Evolutionary conservation across 495 filamentous ascomycete species (phyloP).

Genomic region (Penicillium simplicissimum): DNA sequence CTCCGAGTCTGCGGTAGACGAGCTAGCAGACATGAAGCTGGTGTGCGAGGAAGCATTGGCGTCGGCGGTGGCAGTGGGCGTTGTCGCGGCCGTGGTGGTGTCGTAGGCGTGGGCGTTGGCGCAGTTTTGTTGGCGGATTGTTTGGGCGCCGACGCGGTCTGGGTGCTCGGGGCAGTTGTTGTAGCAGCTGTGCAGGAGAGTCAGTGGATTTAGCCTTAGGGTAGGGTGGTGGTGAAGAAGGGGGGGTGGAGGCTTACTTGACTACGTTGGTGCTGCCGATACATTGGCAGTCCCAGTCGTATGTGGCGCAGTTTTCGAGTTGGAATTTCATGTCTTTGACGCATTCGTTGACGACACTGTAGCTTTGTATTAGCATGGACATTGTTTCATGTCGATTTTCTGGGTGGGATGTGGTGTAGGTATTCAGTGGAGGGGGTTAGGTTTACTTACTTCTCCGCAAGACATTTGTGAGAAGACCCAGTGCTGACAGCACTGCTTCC

Average conservation of each 20-base stretch:
- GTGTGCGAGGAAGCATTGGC: neutral
- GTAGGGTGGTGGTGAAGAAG: neutral
- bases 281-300: slow-evolving; percentile 10
- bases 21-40: neutral
- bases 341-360: slow-evolving; percentile 11
- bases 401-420: too few species aligned
- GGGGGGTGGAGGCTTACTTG: neutral
- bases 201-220: neutral
- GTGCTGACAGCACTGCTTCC: neutral
- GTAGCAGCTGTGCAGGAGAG: slow-evolving; percentile 20
- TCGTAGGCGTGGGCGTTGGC: slow-evolving; percentile 29
- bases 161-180: slow-evolving; percentile 22
- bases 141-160: slow-evolving; percentile 13
- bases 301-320: slow-evolving; percentile 7
- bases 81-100: slow-evolving; percentile 7
- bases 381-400: too few species aligned
- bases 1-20: neutral
- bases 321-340: slow-evolving; percentile 8
- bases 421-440: too few species aligned
- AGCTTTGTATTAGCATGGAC: neutral
- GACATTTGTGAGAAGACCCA: neutral
- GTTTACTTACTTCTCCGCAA: slow-evolving; percentile 8
- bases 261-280: slow-evolving; percentile 8
- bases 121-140: slow-evolving; percentile 20
- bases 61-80: neutral